Evolutionary conservation across 495 filamentous ascomycete species (phyloP).

Genomic region (Thermothielavioides terrestris): DNA sequence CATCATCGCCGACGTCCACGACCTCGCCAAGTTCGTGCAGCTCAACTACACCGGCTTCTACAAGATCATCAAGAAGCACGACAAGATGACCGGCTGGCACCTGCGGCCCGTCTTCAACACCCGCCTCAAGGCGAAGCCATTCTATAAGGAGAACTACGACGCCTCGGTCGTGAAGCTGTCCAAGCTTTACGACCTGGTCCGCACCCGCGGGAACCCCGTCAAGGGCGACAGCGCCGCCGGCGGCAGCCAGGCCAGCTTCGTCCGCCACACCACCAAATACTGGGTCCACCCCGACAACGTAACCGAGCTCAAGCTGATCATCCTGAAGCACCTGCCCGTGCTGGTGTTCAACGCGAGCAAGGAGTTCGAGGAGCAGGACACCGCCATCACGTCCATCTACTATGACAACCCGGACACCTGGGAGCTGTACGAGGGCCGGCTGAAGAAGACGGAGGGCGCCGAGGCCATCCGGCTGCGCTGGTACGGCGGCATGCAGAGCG

Average conservation of each 20-base stretch:
- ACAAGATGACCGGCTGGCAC: conserved; percentile 95
- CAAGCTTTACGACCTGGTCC: conserved; percentile 87
- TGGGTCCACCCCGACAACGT: conserved; percentile 99
- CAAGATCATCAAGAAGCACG: conserved; percentile 99
- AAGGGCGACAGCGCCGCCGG: conserved; percentile 88
- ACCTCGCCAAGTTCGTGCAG: conserved; percentile 96
- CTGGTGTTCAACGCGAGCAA: conserved; percentile 97
- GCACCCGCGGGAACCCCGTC: conserved; percentile 84
- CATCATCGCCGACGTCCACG: conserved; percentile 97
- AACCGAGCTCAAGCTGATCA: conserved; percentile 93
- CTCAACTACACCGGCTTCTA: conserved; percentile 99
- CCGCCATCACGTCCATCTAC: conserved; percentile 96
- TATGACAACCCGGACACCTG: conserved; percentile 90
- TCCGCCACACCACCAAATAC: conserved; percentile 97
- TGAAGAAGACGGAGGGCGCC: conserved; percentile 96
- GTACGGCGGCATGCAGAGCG: conserved; percentile 93
- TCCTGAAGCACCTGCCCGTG: conserved; percentile 95
- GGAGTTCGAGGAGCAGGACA: conserved; percentile 82
- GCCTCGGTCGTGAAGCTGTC: conserved; percentile 92
- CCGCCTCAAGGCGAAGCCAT: conserved; percentile 87
- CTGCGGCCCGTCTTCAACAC: conserved; percentile 90
- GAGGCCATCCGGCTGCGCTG: conserved; percentile 94
- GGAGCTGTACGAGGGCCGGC: conserved; percentile 83
- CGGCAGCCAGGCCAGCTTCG: conserved; percentile 87
- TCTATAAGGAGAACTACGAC: conserved; percentile 98